Base-by-base conservation (phyloP, 352 stramenopile genomes). In the Thalassiosira tumida region DNA sequence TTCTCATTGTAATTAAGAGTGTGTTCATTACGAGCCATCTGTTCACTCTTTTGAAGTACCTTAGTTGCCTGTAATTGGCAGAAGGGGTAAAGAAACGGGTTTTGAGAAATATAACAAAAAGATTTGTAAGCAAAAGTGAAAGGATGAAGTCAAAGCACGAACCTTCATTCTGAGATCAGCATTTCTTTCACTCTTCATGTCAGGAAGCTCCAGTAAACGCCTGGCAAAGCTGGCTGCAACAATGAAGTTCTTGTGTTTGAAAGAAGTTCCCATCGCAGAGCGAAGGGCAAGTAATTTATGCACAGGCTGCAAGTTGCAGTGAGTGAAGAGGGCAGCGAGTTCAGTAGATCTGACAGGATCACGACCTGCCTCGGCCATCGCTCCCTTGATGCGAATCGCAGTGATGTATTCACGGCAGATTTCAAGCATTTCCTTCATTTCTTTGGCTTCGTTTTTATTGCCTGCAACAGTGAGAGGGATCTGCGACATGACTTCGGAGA, bases 241-340 rank as follows among this genome's bases (percentile, higher is more conserved):
- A 96, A 99, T 99, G 90, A 99, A 99, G 94, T 99, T 99, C 96
- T 99, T 99, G 86, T 99, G 97, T 96, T 99, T 99, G 96, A 99
- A 99, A 43, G 98, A 97, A 84, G 98, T 98, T 65, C 98, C 99
- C 98, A 99, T 99, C 29, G 99, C 99, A 93, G 99, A 99, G 94
- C 99, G 99, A 31, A 99, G 97, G 40, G 98, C 99, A 64, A 99
- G 97, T 78, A 99, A 96, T 81, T 99, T 94, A 94, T 99, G 99
- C 62, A 98, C 97, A 37, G 98, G 98, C 96, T 99, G 98, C 70
- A 99, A 96, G 76, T 99, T 98, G 93, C 98, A 99, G 96, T 99
- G 98, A 73, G 98, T 99, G 76, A 99, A 99, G 97, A 99, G 99
- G 15, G 98, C 98, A 62, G 98, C 98, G 65, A 99, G 95, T 93